Evolutionary conservation across 192 early-diverging fungal genomes (phyloP).

Genomic region (Rhizophlyctis rosea): DNA sequence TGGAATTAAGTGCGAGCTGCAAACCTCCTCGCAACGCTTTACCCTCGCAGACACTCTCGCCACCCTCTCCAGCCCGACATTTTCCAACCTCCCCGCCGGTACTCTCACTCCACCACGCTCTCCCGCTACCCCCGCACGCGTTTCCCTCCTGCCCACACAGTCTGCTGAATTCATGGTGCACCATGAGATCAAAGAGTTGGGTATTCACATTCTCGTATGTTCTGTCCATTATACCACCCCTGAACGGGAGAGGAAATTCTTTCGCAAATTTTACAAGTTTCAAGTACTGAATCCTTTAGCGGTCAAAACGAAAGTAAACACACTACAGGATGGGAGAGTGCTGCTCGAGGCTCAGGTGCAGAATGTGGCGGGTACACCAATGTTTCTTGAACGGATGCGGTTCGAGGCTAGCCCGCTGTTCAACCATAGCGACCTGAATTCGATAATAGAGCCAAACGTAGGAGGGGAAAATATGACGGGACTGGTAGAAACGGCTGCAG

Average conservation of each 20-base stretch:
- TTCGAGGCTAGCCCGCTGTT: slow-evolving; percentile 83
- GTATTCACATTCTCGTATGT: slow-evolving; percentile 87
- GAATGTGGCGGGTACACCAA: slow-evolving; percentile 71
- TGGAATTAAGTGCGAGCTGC: slow-evolving; percentile 76
- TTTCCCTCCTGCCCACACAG: slow-evolving; percentile 65
- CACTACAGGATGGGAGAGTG: slow-evolving; percentile 43
- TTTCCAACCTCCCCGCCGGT: neutral
- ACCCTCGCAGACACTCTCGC: slow-evolving; percentile 63
- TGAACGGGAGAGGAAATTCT: slow-evolving; percentile 54
- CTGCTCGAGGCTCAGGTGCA: slow-evolving; percentile 94
- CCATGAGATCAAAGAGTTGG: slow-evolving; percentile 96
- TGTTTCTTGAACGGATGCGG: slow-evolving; percentile 84
- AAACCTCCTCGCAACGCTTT: slow-evolving; percentile 81
- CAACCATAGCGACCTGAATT: slow-evolving; percentile 64
- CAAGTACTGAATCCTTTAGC: slow-evolving; percentile 93
- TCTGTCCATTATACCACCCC: slow-evolving; percentile 68
- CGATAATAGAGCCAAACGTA: neutral
- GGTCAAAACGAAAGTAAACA: slow-evolving; percentile 96
- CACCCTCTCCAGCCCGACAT: slow-evolving; percentile 23
- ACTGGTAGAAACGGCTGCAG: neutral
- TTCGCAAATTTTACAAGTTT: slow-evolving; percentile 94
- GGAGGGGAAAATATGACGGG: neutral
- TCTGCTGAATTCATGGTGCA: slow-evolving; percentile 73
- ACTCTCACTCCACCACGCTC: neutral
- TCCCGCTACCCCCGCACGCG: slow-evolving; percentile 7